Percentiles rank a stretch among this genome's conserved stretches.
Conservation (phyloP, 2,329 filamentous ascomycete species). For the Apiospora rasikravindrae region DNA sequence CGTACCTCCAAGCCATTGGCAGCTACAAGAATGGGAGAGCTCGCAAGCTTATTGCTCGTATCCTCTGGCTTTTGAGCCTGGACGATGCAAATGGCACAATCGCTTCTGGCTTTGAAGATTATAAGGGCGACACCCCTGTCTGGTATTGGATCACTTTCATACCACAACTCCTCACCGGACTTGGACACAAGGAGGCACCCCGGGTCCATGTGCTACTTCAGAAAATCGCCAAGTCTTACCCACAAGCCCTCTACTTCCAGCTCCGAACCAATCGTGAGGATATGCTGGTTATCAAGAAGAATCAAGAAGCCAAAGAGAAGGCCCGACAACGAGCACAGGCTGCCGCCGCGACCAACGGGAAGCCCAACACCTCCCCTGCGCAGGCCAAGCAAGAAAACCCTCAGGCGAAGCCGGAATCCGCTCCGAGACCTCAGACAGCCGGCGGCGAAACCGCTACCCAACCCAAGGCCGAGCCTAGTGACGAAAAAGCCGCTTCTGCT, state of each 20-base stretch:
- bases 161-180: slow-evolving; percentile 88
- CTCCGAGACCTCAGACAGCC: slow-evolving; percentile 57
- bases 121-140: slow-evolving; percentile 94
- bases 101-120: slow-evolving; percentile 87
- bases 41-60: slow-evolving; percentile 87
- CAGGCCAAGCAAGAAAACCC: slow-evolving; percentile 59
- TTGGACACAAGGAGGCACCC: slow-evolving; percentile 88
- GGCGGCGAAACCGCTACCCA: slow-evolving; percentile 50
- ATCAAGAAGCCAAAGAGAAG: slow-evolving; percentile 76
- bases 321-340: slow-evolving; percentile 56
- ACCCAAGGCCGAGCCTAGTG: slow-evolving; percentile 52
- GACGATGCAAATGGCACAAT: slow-evolving; percentile 87
- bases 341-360: slow-evolving; percentile 48
- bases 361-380: slow-evolving; percentile 52
- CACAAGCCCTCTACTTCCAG: slow-evolving; percentile 95
- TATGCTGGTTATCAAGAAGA: slow-evolving; percentile 89
- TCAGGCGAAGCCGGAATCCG: slow-evolving; percentile 46
- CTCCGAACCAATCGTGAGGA: slow-evolving; percentile 93
- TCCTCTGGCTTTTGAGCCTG: slow-evolving; percentile 93
- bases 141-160: slow-evolving; percentile 99
- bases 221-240: slow-evolving; percentile 94
- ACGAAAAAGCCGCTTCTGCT: slow-evolving; percentile 36
- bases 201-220: slow-evolving; percentile 85
- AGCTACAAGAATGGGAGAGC: slow-evolving; percentile 98
- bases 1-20: slow-evolving; percentile 93